Conservation (phyloP, 257 asterid species). For the Leonotis leonurus region DNA sequence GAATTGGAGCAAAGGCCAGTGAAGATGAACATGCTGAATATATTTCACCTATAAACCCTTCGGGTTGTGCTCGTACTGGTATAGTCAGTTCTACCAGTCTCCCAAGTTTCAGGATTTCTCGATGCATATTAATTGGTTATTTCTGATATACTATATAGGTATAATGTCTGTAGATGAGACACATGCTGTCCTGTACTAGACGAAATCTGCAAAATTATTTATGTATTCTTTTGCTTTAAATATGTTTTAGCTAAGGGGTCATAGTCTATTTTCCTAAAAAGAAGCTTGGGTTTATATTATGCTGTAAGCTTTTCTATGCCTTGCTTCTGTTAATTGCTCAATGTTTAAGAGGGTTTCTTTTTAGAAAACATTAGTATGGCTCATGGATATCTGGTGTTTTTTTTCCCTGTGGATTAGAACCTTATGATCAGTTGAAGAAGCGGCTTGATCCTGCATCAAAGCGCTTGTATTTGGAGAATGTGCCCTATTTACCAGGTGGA, state of each 20-base stretch:
- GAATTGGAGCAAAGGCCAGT: conserved; percentile 32
- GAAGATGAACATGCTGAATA: conserved; percentile 48
- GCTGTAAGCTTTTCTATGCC: background rate
- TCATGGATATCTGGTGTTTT: conserved; percentile 31
- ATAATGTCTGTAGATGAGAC: conserved; percentile 9
- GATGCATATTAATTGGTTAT: background rate
- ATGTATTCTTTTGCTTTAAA: background rate
- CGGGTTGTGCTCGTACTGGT: conserved; percentile 98
- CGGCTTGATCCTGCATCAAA: conserved; percentile 70
- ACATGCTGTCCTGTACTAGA: background rate
- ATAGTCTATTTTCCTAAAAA: background rate
- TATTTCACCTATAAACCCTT: conserved; percentile 61
- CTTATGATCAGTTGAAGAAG: conserved; percentile 52
- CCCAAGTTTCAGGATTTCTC: background rate
- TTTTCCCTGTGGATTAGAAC: conserved; percentile 45
- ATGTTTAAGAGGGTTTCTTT: conserved; percentile 1
- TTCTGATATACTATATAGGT: conserved; percentile 9
- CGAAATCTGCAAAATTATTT: background rate
- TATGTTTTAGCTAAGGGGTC: background rate
- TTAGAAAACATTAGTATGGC: background rate
- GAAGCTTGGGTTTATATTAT: background rate
- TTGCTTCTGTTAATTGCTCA: background rate
- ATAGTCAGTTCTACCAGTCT: conserved; percentile 13
- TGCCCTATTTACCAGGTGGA: conserved; percentile 86
- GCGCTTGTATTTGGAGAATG: conserved; percentile 83